Base-by-base conservation (phyloP, 2,329 filamentous ascomycete species). In the Claviceps humidiphila region DNA sequence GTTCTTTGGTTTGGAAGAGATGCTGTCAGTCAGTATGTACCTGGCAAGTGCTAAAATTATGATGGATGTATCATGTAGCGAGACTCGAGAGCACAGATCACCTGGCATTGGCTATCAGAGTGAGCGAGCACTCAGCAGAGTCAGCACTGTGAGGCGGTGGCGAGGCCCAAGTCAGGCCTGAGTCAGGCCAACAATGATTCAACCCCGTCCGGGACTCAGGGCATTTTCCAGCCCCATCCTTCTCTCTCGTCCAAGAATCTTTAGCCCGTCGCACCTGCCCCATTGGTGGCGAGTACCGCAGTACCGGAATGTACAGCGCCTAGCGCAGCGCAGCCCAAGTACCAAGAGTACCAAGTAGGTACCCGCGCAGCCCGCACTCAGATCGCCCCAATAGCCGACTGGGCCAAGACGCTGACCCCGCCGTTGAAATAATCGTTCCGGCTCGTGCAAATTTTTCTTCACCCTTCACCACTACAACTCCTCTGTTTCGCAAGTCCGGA, bases 401-500 rank as follows among this genome's bases (percentile, higher is more conserved):
- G 43, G 49, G 22, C 50, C 37, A 46, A 45, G 42, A 16, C 24
- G 44, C 43, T 40, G 40, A 40, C 51, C 51, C 51, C 47, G 51
- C 47, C 47, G 34, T 46, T 49, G 47, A 49, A 52, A 52, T 52
- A 49, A 42, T 49, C 46, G 34, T 16, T 37, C 43, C 47, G 30
- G 39, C 20, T 26, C 40, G 39, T 37, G 46, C 46, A 54, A 54
- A 49, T 43, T 54, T 54, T 49, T 49, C 51, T 42, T 39, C 9
- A 14, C 34, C 45, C 46, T 49, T 48, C 46, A 52, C 37, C 40
- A 34, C 30, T 34, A 2, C 30, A 34, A 34, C 30, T 34, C 5
- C n/a, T 49, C 47, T 46, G 51, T 47, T 54, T 47, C 47, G 47
- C 43, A 49, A 38, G 53, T 50, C 30, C 47, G 53, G 46, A 54